Conservation (phyloP, 352 stramenopile species). For the Pythium brachiatum region DNA sequence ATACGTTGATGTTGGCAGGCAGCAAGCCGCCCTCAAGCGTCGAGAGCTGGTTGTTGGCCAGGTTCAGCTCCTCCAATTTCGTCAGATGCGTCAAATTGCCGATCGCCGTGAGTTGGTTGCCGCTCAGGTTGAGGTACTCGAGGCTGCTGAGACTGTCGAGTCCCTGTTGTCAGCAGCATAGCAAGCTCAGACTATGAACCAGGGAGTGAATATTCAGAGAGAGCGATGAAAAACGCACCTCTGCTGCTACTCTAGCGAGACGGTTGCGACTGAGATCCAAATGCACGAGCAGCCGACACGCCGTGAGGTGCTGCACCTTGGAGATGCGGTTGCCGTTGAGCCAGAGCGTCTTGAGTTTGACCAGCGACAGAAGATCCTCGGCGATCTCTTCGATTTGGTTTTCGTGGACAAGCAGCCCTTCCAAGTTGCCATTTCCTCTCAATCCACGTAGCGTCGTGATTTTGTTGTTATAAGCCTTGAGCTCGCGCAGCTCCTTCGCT, state of each 20-base stretch:
- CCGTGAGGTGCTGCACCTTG: constrained; percentile 44
- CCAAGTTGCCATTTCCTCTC: constrained; percentile 56
- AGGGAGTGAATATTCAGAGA: neutral
- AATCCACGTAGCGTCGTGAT: constrained; percentile 50
- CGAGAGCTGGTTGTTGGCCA: constrained; percentile 55
- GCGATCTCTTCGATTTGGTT: constrained; percentile 69
- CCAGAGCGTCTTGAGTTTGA: constrained; percentile 67
- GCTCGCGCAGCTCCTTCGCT: constrained; percentile 57
- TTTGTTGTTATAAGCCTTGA: constrained; percentile 85
- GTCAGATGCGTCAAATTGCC: constrained; percentile 58
- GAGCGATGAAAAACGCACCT: constrained; percentile 18
- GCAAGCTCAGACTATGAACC: neutral
- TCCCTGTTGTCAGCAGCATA: constrained; percentile 16
- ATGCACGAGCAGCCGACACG: constrained; percentile 55
- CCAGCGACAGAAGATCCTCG: constrained; percentile 53
- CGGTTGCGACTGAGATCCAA: constrained; percentile 70
- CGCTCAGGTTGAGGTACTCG: constrained; percentile 61
- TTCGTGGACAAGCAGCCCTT: constrained; percentile 65
- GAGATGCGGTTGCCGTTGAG: constrained; percentile 66
- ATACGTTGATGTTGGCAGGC: constrained; percentile 48
- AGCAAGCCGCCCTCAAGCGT: constrained; percentile 46
- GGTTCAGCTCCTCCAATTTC: constrained; percentile 74
- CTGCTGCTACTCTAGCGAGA: constrained; percentile 35
- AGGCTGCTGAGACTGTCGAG: constrained; percentile 52
- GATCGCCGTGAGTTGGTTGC: constrained; percentile 53